Base-by-base conservation (phyloP, 352 stramenopile genomes). In the Globisporangium rhizosaccharum region DNA sequence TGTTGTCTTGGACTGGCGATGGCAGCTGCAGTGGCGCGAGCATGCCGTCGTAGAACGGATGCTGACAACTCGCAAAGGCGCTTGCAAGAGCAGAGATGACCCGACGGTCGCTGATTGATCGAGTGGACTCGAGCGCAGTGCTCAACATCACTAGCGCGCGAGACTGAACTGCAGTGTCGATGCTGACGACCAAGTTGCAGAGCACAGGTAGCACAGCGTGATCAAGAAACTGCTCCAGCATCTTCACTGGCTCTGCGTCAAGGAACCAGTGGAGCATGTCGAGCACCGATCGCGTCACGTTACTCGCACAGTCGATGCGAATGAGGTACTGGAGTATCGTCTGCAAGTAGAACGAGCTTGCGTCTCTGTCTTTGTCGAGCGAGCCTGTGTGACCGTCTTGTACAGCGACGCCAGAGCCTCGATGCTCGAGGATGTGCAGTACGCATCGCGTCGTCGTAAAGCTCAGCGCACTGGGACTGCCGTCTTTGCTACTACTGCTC, bases 251-350 rank as follows among this genome's bases (percentile, higher is more conserved):
- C 2, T 56, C 51, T 11, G 51, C 51, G 12, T 30, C 10, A 3
- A 47, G 2, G 17, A 56, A 44, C 51, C 51, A 56, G 33, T 30
- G 28, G 8, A 56, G n/a, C 8, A 56, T 47, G 3, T 56, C 51
- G n/a, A 56, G 20, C 23, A 44, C 28, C 14, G 51, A 14, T 46
- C 9, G 9, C n/a, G 11, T 30, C 44, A 42, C n/a, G 25, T 15
- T 20, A 20, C 14, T 46, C 20, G 26, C 10, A 8, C 33, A 12
- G 4, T 47, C 33, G 5, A 25, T 5, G 33, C 23, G 26, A 36
- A 56, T 28, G n/a, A 56, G 6, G 18, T 46, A 33, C 37, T 36
- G 51, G 12, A 12, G 15, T 17, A 56, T 33, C 17, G 45, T 14
- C 18, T 56, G 33, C 33, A 10, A 39, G 33, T 14, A 39, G 33